These are phyloP conservation scores for Bacterosira constricta DNA, from an alignment of 108 stramenopile genomes.

Conservation along the genomic window DNA sequence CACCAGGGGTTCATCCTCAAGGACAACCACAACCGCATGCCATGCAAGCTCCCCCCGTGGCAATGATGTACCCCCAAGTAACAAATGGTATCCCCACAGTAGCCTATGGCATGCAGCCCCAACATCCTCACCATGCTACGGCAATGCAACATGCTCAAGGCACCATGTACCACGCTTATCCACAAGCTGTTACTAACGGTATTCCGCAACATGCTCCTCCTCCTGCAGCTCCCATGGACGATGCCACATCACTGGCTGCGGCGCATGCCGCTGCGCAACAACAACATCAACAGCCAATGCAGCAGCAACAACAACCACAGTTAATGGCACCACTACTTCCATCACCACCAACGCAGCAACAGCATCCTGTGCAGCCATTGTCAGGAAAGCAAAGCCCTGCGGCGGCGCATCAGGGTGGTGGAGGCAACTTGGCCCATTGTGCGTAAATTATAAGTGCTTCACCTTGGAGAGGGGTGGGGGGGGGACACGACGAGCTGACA, in stretches of 20 bases:
- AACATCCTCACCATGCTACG: background rate
- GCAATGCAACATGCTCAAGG: constrained; percentile 2
- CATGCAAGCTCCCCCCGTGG: constrained; percentile 6
- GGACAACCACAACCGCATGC: too few species aligned
- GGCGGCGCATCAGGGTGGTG: constrained; percentile 35
- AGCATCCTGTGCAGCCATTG: constrained; percentile 3
- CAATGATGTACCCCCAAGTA: background rate
- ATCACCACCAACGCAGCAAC: constrained; percentile 13
- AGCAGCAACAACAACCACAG: constrained; percentile 10
- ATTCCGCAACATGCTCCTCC: constrained; percentile 1
- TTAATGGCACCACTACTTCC: constrained; percentile 2
- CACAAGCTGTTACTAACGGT: background rate
- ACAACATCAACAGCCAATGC: constrained; percentile 13
- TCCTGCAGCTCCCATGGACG: constrained; percentile 2
- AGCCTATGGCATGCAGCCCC: background rate
- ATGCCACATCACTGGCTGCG: constrained; percentile 14
- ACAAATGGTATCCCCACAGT: background rate
- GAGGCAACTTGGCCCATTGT: constrained; percentile 60
- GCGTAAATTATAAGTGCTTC: too few species aligned
- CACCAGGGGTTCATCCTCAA: background rate
- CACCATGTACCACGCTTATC: too few species aligned
- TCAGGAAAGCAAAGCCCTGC: background rate
- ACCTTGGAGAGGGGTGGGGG: too few species aligned
- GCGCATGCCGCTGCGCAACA: constrained; percentile 13
- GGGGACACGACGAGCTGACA: too few species aligned